Percentiles rank a stretch among this genome's conserved stretches.
Evolutionary conservation across 805 yeast species (phyloP).

Genomic region (Cyberlindnera meyerae): DNA sequence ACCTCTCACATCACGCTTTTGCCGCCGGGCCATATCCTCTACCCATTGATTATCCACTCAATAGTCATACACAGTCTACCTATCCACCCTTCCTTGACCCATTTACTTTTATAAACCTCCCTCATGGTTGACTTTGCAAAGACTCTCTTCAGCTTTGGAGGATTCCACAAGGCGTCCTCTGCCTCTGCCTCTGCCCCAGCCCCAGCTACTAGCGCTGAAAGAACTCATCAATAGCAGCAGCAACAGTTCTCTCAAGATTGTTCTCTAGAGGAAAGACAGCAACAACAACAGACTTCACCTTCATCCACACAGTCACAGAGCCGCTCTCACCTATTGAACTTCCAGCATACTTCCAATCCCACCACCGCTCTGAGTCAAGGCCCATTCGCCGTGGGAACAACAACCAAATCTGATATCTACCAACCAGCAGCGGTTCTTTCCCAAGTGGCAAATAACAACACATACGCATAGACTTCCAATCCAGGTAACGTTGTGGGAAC

Average conservation of each 20-base stretch:
- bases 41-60: too few relatives aligned
- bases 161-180: slow-evolving; percentile 21
- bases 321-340: slow-evolving; percentile 28
- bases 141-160: slow-evolving; percentile 34
- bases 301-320: slow-evolving; percentile 11
- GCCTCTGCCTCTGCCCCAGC: too few relatives aligned
- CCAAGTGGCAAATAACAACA: slow-evolving; percentile 24
- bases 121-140: slow-evolving; percentile 37
- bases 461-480: too few relatives aligned
- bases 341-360: slow-evolving; percentile 51
- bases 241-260: slow-evolving; percentile 3
- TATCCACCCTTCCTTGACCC: too few relatives aligned
- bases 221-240: slow-evolving; percentile 7
- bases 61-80: too few relatives aligned
- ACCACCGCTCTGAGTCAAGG: slow-evolving; percentile 64
- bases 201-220: slow-evolving; percentile 13
- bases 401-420: slow-evolving; percentile 36
- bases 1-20: too few relatives aligned
- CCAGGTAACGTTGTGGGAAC: too few relatives aligned
- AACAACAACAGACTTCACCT: slow-evolving; percentile 7
- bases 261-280: slow-evolving; percentile 11
- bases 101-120: too few relatives aligned
- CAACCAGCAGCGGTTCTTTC: slow-evolving; percentile 33
- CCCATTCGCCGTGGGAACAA: slow-evolving; percentile 66
- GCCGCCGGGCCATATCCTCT: too few relatives aligned